Conservation (phyloP, 2,329 filamentous ascomycete species). For the Cladobotryum mycophilum region DNA sequence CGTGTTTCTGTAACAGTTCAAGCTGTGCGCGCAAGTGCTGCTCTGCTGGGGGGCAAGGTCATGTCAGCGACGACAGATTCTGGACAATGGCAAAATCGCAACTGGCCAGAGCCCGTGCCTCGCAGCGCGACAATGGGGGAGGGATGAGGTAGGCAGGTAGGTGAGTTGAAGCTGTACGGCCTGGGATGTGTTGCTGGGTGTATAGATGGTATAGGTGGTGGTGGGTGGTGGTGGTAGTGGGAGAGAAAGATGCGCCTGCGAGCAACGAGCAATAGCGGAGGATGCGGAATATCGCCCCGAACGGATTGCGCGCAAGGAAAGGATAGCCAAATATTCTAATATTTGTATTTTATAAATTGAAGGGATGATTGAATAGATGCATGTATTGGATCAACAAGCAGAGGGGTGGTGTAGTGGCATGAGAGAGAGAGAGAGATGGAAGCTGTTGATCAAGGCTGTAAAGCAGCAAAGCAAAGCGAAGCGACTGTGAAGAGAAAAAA, state of each 20-base stretch:
- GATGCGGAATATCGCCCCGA: not conserved
- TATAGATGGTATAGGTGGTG: not conserved
- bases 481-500: not conserved
- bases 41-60: slow-evolving; percentile 22
- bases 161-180: not conserved
- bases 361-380: no score
- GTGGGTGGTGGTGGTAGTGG: not conserved
- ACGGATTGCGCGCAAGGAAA: not conserved
- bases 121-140: not conserved
- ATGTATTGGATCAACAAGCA: no score
- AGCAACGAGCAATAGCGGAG: not conserved
- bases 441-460: no score
- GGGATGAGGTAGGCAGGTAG: not conserved
- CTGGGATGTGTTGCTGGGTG: not conserved
- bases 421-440: no score
- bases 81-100: not conserved
- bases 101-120: not conserved
- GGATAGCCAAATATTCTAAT: no score
- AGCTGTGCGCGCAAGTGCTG: slow-evolving; percentile 39
- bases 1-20: slow-evolving; percentile 37
- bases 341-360: no score
- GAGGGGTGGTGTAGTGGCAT: no score
- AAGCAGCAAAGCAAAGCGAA: slow-evolving; percentile 1
- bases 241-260: not conserved
- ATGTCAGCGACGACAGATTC: slow-evolving; percentile 5